These are phyloP conservation scores for Lentinula lateritia DNA, from an alignment of 768 basidiomycete species.

Conservation along the genomic window DNA sequence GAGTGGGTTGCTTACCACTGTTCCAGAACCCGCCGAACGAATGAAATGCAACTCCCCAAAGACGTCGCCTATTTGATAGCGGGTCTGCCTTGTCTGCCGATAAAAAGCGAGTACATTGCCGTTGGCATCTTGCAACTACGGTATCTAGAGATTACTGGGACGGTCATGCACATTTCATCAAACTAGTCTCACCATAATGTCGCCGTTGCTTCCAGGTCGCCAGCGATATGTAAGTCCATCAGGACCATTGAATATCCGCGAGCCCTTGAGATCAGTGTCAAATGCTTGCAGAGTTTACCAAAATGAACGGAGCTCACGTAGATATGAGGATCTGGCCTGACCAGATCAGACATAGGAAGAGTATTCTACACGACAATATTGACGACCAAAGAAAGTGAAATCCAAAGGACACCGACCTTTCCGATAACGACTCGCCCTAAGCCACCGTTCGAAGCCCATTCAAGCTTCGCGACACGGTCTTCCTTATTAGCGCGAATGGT, in stretches of 20 bases:
- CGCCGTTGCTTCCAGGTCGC: conserved; percentile 60
- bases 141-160: background rate
- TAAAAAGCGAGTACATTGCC: conserved; percentile 73
- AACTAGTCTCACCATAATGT: conserved; percentile 48
- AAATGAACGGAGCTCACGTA: conserved; percentile 38
- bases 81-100: conserved; percentile 69
- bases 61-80: conserved; percentile 83
- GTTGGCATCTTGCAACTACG: conserved; percentile 67
- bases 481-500: conserved; percentile 81
- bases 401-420: conserved; percentile 44
- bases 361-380: conserved; percentile 48
- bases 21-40: conserved; percentile 72
- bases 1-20: conserved; percentile 49
- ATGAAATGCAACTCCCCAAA: conserved; percentile 83
- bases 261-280: conserved; percentile 33
- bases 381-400: background rate
- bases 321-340: conserved; percentile 58
- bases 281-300: conserved; percentile 11
- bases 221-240: conserved; percentile 79
- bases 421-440: conserved; percentile 84
- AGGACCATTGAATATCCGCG: conserved; percentile 73
- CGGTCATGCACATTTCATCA: background rate
- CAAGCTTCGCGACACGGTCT: conserved; percentile 83
- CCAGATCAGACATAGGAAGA: conserved; percentile 79
- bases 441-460: conserved; percentile 80